Evolutionary conservation across 2,329 filamentous ascomycete genomes (phyloP), one percentile per base, ranked within the genome.

Genomic region (Sclerotinia spermophila): DNA sequence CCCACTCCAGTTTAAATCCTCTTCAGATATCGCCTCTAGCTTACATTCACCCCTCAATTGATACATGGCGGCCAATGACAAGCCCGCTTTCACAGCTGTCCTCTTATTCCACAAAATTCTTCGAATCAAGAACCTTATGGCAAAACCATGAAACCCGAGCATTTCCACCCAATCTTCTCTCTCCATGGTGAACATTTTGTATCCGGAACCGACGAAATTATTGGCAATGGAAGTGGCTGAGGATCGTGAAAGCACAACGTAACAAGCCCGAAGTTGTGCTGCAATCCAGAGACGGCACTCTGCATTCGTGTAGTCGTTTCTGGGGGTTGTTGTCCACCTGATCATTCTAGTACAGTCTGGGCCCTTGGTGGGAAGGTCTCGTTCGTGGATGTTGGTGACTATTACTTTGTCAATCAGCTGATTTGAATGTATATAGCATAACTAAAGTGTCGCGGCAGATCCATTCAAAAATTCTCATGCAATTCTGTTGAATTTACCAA

Each of bases 201-300:
- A 7, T 17, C 65, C 65, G 13, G n/a, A 11, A 35, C 65, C 65
- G 21, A 44, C 21, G 27, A 67, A 67, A 2, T 33, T 40, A 2
- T 30, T 38, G 21, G 65, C 48, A 24, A 58, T 56, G 7, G 6
- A 17, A n/a, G 21, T 58, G 51, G 38, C n/a, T 7, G 21, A 33
- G 13, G 35, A 55, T 24, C 3, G 11, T 17, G 65, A 19, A n/a
- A 58, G 38, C 21, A 67, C 21, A 17, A 65, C 17, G 17, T 30
- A 53, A 53, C 38, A 40, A 3, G 45, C 24, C 17, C 24, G 65
- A 27, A 67, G 51, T 24, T 67, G 48, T 44, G 35, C 48, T 11
- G n/a, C 38, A 27, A 67, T 67, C 65, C 65, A 67, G 3, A 58
- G 19, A 5, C 65, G 19, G 19, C 65, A 67, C 27, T 67, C 48